A percentile compares a stretch with the other conserved stretches of the same genome.
phyloP scores from a whole-genome alignment of 1,284 basidiomycete genomes.

The Sporisorium exsertum region DNA sequence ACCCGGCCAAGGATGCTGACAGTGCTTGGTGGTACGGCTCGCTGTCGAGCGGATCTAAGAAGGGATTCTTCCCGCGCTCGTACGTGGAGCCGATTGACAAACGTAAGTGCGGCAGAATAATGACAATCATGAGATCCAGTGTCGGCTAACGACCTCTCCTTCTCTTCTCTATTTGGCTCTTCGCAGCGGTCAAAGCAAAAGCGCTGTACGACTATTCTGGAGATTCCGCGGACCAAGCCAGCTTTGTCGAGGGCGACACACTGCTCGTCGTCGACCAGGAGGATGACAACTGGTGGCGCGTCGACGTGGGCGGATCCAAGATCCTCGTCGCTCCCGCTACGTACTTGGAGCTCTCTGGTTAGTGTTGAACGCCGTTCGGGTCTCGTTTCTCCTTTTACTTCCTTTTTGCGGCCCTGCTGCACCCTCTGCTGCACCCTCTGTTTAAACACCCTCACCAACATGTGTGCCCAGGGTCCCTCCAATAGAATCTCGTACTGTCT shows the following conservation, averaged over 20 bases:
- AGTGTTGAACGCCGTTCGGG: slow-evolving; percentile 19
- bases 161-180: not conserved
- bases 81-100: slow-evolving; percentile 72
- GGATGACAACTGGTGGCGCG: slow-evolving; percentile 67
- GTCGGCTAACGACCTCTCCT: slow-evolving; percentile 2
- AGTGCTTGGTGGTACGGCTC: slow-evolving; percentile 89
- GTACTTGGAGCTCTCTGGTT: slow-evolving; percentile 64
- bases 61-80: slow-evolving; percentile 90
- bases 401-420: not conserved
- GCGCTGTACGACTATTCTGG: slow-evolving; percentile 67
- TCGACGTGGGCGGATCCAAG: slow-evolving; percentile 54
- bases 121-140: not conserved
- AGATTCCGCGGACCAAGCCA: slow-evolving; percentile 62
- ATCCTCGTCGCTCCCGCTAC: slow-evolving; percentile 66
- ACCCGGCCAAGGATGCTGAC: slow-evolving; percentile 35
- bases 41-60: slow-evolving; percentile 76
- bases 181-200: slow-evolving; percentile 51
- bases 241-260: slow-evolving; percentile 58
- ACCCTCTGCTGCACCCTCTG: not conserved
- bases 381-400: slow-evolving; percentile 46
- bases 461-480: slow-evolving; percentile 30
- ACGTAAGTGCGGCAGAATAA: slow-evolving; percentile 24
- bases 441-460: slow-evolving; percentile 8
- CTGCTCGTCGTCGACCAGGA: slow-evolving; percentile 64
- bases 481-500: slow-evolving; percentile 43